Evolutionary conservation across 805 yeast species (phyloP).

Genomic region (Saturnispora hagleri): DNA sequence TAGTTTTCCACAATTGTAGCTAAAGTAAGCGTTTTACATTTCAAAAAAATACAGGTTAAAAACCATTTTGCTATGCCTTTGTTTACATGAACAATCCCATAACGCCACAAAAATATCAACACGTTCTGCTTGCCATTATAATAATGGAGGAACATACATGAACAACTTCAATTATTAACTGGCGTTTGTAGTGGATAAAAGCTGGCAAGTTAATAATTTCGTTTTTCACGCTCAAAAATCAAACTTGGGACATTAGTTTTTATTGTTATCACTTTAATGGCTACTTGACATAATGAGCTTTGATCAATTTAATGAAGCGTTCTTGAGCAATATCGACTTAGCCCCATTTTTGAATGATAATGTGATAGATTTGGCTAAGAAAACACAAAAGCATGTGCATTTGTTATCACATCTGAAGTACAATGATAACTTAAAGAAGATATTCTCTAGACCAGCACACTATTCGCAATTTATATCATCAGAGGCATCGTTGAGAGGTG

Average conservation of each 20-base stretch:
- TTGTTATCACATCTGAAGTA: neutral
- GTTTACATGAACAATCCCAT: too few relatives aligned
- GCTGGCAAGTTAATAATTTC: too few relatives aligned
- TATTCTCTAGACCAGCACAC: constrained; percentile 3
- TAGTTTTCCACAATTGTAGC: too few relatives aligned
- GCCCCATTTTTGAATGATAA: neutral
- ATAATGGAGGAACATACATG: neutral
- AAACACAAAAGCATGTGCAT: neutral
- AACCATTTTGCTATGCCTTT: too few relatives aligned
- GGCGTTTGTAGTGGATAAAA: neutral
- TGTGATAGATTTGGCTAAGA: neutral
- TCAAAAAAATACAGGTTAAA: too few relatives aligned
- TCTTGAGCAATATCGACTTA: neutral
- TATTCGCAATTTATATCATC: neutral
- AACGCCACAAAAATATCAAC: too few relatives aligned
- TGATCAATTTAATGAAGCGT: neutral
- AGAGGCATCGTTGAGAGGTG: neutral
- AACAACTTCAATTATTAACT: neutral
- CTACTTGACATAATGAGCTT: neutral
- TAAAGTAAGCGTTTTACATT: too few relatives aligned
- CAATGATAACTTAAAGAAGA: neutral
- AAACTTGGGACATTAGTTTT: neutral
- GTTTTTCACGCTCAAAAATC: too few relatives aligned
- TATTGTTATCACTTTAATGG: neutral
- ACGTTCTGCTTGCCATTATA: too few relatives aligned